Evolutionary conservation across 2,329 filamentous ascomycete genomes (phyloP).

Genomic region (Dactylellina leptospora): DNA sequence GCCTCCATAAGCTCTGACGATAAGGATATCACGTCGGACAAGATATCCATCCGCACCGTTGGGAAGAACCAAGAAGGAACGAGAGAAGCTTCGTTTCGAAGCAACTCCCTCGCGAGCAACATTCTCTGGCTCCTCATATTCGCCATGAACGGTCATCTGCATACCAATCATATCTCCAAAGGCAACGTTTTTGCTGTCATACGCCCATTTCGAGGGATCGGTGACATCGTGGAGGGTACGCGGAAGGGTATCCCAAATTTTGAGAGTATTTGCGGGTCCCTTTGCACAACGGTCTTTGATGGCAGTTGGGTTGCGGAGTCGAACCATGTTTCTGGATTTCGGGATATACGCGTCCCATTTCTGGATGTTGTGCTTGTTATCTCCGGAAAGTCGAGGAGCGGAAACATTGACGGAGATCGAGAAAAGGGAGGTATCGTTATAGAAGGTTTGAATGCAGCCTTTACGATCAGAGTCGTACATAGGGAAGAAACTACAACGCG

Average conservation of each 20-base stretch:
- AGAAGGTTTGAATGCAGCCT: conserved; percentile 72
- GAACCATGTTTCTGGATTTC: conserved; percentile 75
- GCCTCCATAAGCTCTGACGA: conserved; percentile 73
- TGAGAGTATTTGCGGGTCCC: conserved; percentile 72
- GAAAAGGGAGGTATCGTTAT: conserved; percentile 79
- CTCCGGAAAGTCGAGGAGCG: conserved; percentile 63
- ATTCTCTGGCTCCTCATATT: conserved; percentile 78
- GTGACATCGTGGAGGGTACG: conserved; percentile 76
- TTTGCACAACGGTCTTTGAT: conserved; percentile 73
- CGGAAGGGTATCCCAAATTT: conserved; percentile 76
- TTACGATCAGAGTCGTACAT: conserved; percentile 77
- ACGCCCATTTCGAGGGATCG: conserved; percentile 76
- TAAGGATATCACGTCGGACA: conserved; percentile 81
- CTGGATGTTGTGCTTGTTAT: conserved; percentile 55
- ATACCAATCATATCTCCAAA: conserved; percentile 82
- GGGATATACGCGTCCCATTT: conserved; percentile 78
- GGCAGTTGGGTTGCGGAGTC: conserved; percentile 61
- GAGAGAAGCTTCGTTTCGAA: conserved; percentile 79
- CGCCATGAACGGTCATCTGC: conserved; percentile 80
- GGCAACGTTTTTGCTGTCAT: conserved; percentile 80
- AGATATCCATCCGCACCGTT: conserved; percentile 74
- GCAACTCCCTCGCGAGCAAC: conserved; percentile 64
- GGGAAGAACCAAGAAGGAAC: conserved; percentile 80
- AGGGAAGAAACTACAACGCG: conserved; percentile 68
- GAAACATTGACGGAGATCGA: conserved; percentile 76